A percentile compares a stretch with the other conserved stretches of the same genome.
Conservation (phyloP, 1,139 yeast species). For the Suhomyces atakaporum region DNA sequence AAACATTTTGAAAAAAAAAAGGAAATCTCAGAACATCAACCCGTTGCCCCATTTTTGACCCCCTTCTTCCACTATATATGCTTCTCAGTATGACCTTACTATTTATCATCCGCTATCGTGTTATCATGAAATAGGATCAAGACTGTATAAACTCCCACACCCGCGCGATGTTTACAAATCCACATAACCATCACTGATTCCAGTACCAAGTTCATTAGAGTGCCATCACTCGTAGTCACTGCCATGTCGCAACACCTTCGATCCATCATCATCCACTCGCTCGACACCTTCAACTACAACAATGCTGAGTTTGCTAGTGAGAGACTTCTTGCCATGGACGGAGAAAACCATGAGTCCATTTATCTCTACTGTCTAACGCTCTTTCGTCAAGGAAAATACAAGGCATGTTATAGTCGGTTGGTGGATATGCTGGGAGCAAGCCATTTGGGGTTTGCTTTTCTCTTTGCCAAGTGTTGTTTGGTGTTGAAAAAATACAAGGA, state of each 20-base stretch:
- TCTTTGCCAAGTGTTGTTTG: conserved; percentile 68
- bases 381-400: conserved; percentile 54
- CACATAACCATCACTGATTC: no score
- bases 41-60: no score
- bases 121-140: no score
- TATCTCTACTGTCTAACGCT: conserved; percentile 68
- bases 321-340: conserved; percentile 60
- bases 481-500: conserved; percentile 56
- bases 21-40: no score
- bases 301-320: conserved; percentile 86
- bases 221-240: no score
- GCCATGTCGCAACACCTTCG: conserved; percentile 55
- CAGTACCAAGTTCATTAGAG: background rate
- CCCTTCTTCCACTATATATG: no score
- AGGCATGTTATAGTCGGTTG: conserved; percentile 58
- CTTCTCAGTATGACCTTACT: no score
- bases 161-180: no score
- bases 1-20: no score
- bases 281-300: conserved; percentile 66
- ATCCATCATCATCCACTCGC: conserved; percentile 61
- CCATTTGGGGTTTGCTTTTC: conserved; percentile 71
- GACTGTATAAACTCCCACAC: no score
- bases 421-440: conserved; percentile 32
- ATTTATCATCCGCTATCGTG: no score
- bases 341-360: conserved; percentile 52